phyloP scores from a whole-genome alignment of 106 monocot genomes.

The Apostasia shenzhenica region DNA sequence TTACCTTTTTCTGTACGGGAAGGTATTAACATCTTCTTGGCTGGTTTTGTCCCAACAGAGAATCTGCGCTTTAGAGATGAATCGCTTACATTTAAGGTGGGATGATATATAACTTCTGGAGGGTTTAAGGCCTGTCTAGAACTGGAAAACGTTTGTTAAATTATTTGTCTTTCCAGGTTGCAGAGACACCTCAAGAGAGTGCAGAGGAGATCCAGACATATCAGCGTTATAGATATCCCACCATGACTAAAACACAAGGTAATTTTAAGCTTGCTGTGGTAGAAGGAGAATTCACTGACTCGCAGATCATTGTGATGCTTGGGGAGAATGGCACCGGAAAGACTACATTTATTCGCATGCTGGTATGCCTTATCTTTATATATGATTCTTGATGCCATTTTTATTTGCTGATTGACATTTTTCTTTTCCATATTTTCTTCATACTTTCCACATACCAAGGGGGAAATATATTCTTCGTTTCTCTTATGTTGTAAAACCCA shows the following conservation, averaged over 20 bases:
- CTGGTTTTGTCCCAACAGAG: slow-evolving; percentile 94
- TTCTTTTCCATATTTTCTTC: neutral
- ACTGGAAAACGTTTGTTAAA: neutral
- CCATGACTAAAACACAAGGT: slow-evolving; percentile 87
- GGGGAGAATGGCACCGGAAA: slow-evolving; percentile 99
- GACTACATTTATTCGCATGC: slow-evolving; percentile 98
- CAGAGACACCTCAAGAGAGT: slow-evolving; percentile 95
- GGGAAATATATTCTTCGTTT: too few species aligned
- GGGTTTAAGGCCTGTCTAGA: too few species aligned
- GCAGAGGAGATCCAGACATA: slow-evolving; percentile 93
- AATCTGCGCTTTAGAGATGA: slow-evolving; percentile 93
- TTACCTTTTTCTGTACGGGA: slow-evolving; percentile 95
- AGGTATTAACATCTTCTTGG: slow-evolving; percentile 99
- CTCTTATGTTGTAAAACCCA: too few species aligned
- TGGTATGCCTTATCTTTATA: slow-evolving; percentile 42
- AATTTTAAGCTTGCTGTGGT: slow-evolving; percentile 81
- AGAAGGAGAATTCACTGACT: slow-evolving; percentile 97
- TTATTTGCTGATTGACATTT: neutral
- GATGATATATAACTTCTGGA: too few species aligned
- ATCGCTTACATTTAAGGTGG: slow-evolving; percentile 84
- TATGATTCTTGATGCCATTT: neutral
- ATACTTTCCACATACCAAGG: neutral
- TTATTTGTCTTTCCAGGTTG: slow-evolving; percentile 51
- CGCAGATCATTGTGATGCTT: slow-evolving; percentile 98
- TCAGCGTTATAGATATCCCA: slow-evolving; percentile 90